Conservation (phyloP, 1,139 yeast species). For the Debaryomyces sp. region DNA sequence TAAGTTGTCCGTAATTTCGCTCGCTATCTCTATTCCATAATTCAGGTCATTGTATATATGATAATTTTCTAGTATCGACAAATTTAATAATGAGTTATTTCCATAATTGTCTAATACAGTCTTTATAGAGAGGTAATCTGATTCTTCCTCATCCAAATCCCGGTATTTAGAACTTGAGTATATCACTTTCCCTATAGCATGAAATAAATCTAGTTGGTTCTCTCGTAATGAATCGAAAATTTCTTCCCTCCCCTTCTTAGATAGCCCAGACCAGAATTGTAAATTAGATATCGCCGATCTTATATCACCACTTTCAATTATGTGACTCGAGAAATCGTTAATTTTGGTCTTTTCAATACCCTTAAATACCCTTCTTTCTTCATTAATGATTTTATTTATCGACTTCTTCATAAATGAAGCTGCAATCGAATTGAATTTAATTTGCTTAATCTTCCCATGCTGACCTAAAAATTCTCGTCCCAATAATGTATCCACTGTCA, state of each 20-base stretch:
- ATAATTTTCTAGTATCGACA: conserved; percentile 46
- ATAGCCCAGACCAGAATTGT: conserved; percentile 60
- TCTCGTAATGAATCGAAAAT: conserved; percentile 30
- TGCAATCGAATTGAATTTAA: conserved; percentile 77
- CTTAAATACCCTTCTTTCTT: conserved; percentile 34
- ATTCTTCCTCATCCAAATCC: conserved; percentile 18
- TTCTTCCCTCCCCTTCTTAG: conserved; percentile 6
- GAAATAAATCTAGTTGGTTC: conserved; percentile 57
- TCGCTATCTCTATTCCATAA: conserved; percentile 27
- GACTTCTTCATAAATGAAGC: conserved; percentile 59
- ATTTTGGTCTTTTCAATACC: conserved; percentile 34
- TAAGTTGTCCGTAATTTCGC: conserved; percentile 31
- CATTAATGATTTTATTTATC: conserved; percentile 44
- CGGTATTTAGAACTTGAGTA: conserved; percentile 51
- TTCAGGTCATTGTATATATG: conserved; percentile 32
- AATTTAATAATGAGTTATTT: conserved; percentile 32
- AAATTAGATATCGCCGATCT: conserved; percentile 70
- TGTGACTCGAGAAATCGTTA: conserved; percentile 38
- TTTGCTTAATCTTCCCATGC: conserved; percentile 40
- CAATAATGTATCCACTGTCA: conserved; percentile 66
- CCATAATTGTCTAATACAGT: conserved; percentile 34
- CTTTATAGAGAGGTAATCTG: conserved; percentile 33
- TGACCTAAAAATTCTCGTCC: conserved; percentile 46
- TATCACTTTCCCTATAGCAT: conserved; percentile 69
- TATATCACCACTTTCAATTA: conserved; percentile 68